Conservation (phyloP, 257 asterid species). For the Thymus quinquecostatus region DNA sequence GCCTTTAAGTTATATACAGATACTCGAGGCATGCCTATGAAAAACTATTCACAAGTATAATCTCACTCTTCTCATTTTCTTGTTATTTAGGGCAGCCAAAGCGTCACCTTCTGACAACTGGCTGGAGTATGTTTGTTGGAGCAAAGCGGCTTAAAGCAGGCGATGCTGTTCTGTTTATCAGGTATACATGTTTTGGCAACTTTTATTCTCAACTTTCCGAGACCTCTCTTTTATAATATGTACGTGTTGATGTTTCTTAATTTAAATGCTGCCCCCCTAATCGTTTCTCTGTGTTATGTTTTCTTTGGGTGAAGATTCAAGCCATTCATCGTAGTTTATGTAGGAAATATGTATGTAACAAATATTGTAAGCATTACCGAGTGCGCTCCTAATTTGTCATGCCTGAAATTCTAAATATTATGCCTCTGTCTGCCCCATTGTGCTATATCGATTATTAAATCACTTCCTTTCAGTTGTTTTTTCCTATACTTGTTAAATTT, state of each 20-base stretch:
- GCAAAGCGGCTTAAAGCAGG: slow-evolving; percentile 96
- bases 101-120: slow-evolving; percentile 93
- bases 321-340: neutral
- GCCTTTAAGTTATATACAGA: neutral
- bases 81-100: slow-evolving; percentile 84
- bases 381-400: too few relatives aligned
- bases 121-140: slow-evolving; percentile 99
- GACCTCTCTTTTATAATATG: neutral
- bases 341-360: too few relatives aligned
- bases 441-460: neutral
- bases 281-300: neutral
- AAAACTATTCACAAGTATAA: slow-evolving; percentile 4
- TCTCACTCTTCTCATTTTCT: slow-evolving; percentile 19
- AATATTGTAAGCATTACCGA: too few relatives aligned
- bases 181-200: slow-evolving; percentile 43
- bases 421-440: neutral
- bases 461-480: neutral
- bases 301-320: neutral
- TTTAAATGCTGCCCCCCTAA: neutral
- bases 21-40: neutral
- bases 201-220: neutral
- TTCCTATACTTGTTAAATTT: neutral
- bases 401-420: too few relatives aligned
- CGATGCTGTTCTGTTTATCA: slow-evolving; percentile 86
- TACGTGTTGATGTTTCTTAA: neutral